phyloP scores from a whole-genome alignment of 2,329 filamentous ascomycete species.

The Penicillium crustosum region DNA sequence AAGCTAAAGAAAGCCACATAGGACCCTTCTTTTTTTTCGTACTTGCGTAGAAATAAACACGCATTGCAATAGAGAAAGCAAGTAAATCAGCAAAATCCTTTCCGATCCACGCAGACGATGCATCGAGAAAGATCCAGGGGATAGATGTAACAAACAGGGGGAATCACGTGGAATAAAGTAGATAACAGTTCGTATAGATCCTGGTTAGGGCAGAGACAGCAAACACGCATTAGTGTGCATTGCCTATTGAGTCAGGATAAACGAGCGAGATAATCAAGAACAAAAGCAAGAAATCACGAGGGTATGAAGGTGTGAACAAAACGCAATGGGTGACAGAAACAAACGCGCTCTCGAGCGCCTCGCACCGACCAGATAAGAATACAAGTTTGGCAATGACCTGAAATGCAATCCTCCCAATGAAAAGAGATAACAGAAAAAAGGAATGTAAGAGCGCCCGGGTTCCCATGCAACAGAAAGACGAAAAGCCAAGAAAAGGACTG shows the following conservation, averaged over 20 bases:
- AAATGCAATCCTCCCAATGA: conserved; percentile 36
- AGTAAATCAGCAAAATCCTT: conserved; percentile 24
- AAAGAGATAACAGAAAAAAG: conserved; percentile 23
- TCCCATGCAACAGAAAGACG: conserved; percentile 32
- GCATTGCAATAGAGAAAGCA: conserved; percentile 10
- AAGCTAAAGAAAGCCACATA: conserved; percentile 17
- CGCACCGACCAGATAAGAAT: conserved; percentile 28
- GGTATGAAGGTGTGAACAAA: conserved; percentile 36
- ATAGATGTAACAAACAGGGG: conserved; percentile 27
- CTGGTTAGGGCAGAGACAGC: conserved; percentile 13
- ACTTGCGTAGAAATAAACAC: conserved; percentile 15
- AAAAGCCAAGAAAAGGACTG: conserved; percentile 23
- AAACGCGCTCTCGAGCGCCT: conserved; percentile 25
- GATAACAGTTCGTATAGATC: conserved; percentile 30
- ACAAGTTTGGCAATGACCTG: conserved; percentile 30
- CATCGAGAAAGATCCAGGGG: conserved; percentile 28
- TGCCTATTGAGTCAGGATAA: conserved; percentile 9
- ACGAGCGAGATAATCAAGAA: conserved; percentile 15
- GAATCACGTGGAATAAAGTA: conserved; percentile 32
- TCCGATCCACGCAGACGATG: conserved; percentile 30
- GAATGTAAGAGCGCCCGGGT: conserved; percentile 34
- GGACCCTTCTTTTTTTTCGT: conserved; percentile 12
- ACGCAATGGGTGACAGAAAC: conserved; percentile 23
- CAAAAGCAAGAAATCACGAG: conserved; percentile 27
- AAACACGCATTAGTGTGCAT: conserved; percentile 10